Conservation (phyloP, 176 grass and related monocot genomes). For the Cenchrus purpureus region DNA sequence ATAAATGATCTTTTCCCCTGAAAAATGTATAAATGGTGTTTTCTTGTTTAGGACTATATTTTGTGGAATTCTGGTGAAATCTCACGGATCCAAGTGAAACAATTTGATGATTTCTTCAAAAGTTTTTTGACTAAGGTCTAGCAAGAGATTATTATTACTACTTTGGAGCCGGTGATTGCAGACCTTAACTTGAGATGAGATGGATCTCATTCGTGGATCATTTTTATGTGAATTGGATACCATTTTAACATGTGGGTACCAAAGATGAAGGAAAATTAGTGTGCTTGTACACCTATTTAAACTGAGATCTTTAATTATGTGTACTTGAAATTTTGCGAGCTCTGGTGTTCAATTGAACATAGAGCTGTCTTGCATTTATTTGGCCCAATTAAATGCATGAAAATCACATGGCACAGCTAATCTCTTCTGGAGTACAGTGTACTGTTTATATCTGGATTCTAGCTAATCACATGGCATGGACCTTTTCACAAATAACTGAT, state of each 20-base stretch:
- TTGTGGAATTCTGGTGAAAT: neutral
- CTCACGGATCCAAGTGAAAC: neutral
- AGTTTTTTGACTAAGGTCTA: neutral
- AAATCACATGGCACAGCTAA: conserved; percentile 36
- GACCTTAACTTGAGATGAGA: neutral
- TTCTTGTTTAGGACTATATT: neutral
- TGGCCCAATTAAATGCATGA: conserved; percentile 53
- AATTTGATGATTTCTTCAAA: neutral
- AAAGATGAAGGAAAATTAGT: conserved; percentile 24
- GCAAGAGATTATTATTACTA: neutral
- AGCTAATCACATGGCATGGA: neutral
- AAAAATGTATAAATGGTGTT: neutral
- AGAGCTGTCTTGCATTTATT: conserved; percentile 51
- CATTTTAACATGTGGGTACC: conserved; percentile 28
- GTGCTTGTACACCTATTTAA: conserved; percentile 14
- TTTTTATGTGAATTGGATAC: neutral
- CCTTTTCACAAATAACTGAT: neutral
- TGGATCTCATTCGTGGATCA: conserved; percentile 14
- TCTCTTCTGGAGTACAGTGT: conserved; percentile 38
- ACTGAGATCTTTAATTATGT: conserved; percentile 9
- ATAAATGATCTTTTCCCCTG: neutral
- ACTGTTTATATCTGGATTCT: conserved; percentile 2
- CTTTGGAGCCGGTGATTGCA: neutral
- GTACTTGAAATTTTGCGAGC: conserved; percentile 21
- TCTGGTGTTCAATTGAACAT: conserved; percentile 23